phyloP scores from a whole-genome alignment of 257 asterid genomes.

The Handroanthus guayacan region DNA sequence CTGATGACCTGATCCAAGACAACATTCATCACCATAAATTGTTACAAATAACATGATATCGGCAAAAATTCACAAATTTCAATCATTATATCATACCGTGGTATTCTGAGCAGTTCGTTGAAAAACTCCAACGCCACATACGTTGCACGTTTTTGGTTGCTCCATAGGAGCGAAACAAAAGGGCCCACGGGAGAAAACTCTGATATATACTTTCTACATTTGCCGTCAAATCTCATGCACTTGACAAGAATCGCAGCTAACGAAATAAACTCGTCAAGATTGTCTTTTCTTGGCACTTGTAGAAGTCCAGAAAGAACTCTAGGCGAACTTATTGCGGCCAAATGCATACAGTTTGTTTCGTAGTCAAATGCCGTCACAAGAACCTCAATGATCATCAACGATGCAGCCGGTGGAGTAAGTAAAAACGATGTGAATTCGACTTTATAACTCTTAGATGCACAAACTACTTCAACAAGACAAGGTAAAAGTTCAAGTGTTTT shows the following conservation, averaged over 20 bases:
- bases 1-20: constrained; percentile 63
- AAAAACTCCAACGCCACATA: constrained; percentile 69
- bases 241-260: constrained; percentile 77
- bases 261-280: constrained; percentile 70
- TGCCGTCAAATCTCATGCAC: constrained; percentile 79
- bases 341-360: constrained; percentile 66
- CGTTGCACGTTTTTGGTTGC: constrained; percentile 72
- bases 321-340: constrained; percentile 79
- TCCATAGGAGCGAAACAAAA: constrained; percentile 68
- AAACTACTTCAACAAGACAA: constrained; percentile 78
- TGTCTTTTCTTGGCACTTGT: constrained; percentile 67
- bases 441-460: constrained; percentile 64
- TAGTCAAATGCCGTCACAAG: constrained; percentile 74
- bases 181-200: constrained; percentile 57
- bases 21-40: constrained; percentile 4
- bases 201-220: constrained; percentile 66
- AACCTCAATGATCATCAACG: constrained; percentile 80
- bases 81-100: constrained; percentile 51
- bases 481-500: constrained; percentile 79
- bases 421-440: constrained; percentile 45
- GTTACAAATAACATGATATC: not conserved
- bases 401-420: constrained; percentile 84
- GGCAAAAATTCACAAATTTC: not conserved
- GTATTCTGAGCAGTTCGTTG: constrained; percentile 75
- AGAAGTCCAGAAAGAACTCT: constrained; percentile 73